Base-by-base conservation (phyloP, 2,329 filamentous ascomycete species). In the Venturia asperata region DNA sequence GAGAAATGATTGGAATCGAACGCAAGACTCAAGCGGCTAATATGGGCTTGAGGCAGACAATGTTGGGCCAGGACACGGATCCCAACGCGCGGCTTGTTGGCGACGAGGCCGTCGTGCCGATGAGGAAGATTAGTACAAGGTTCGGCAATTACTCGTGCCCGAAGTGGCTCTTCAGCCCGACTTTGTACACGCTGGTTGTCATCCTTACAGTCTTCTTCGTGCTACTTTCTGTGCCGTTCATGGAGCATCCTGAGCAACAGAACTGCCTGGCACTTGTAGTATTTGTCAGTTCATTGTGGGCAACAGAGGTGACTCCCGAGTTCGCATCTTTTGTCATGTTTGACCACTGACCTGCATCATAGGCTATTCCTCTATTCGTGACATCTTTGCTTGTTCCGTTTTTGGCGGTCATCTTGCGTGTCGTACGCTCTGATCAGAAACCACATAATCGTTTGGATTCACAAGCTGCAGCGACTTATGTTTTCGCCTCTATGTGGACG, bases 1-100 rank as follows among this genome's bases (percentile, higher is more conserved):
- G 95, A 77, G 94, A 99, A 71, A 94, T 99, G 85, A 99, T 99
- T 74, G 94, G 93, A 64, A 93, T 99, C 70, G 95, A 99, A 79
- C 85, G 94, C 27, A 92, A 96, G 73, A 91, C 91, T 0, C 93
- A 97, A 77, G 95, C 94, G 10, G 93, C 93, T 10, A 94, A 93
- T 70, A 83, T 99, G 69, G 94, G 94, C 52, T 80, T 90, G 62
- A 79, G 85, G 27, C 86, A 89, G 68, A 90, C 91, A 0, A 81
- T 97, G 64, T 84, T 97, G 1, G 92, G 92, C 5, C 83, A 85
- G 34, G 88, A 89, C 42, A 84, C 85, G 21, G 87, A 89, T 70
- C 84, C 85, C 37, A 85, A 86, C 64, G 85, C 87, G 58, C 82
- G 90, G 61, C 80, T 94, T 60, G 92, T 97, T 74, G 94, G 94